A percentile compares a stretch with the other conserved stretches of the same genome.
Conservation (phyloP, 805 yeast genomes). For the Ascoidea asiatica region DNA sequence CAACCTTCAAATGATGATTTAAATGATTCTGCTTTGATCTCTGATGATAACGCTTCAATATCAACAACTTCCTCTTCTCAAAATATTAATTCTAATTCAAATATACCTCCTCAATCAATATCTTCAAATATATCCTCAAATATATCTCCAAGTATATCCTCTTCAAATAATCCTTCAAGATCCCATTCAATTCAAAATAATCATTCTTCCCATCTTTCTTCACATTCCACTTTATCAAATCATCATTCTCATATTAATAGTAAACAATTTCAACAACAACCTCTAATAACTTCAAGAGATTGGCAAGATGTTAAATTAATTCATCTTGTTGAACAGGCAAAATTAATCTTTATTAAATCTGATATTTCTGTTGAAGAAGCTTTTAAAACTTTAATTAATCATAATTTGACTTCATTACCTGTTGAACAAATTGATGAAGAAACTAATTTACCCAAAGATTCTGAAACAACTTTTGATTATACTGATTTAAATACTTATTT, state of each 20-base stretch:
- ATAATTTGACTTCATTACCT: conserved; percentile 79
- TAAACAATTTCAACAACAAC: not conserved
- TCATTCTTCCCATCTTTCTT: too few species aligned
- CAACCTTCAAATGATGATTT: too few species aligned
- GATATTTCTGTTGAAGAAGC: conserved; percentile 74
- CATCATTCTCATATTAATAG: too few species aligned
- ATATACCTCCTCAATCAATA: not conserved
- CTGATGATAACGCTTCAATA: not conserved
- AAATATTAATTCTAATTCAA: not conserved
- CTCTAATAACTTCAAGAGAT: conserved; percentile 19
- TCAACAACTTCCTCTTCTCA: not conserved
- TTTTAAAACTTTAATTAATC: conserved; percentile 57
- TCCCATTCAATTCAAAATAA: too few species aligned
- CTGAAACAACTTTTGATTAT: conserved; percentile 85
- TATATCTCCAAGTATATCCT: too few species aligned
- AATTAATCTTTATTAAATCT: conserved; percentile 57
- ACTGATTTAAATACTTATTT: conserved; percentile 81
- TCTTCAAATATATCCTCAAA: not conserved
- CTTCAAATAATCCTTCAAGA: too few species aligned
- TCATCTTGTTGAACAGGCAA: conserved; percentile 68
- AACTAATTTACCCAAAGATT: conserved; percentile 56
- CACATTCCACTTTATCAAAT: too few species aligned
- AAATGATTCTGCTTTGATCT: not conserved
- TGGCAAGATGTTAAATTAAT: conserved; percentile 65
- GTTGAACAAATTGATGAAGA: conserved; percentile 45